A percentile compares a stretch with the other conserved stretches of the same genome.
phyloP scores from a whole-genome alignment of 441 rosid species.

The Isatis lusitanica region DNA sequence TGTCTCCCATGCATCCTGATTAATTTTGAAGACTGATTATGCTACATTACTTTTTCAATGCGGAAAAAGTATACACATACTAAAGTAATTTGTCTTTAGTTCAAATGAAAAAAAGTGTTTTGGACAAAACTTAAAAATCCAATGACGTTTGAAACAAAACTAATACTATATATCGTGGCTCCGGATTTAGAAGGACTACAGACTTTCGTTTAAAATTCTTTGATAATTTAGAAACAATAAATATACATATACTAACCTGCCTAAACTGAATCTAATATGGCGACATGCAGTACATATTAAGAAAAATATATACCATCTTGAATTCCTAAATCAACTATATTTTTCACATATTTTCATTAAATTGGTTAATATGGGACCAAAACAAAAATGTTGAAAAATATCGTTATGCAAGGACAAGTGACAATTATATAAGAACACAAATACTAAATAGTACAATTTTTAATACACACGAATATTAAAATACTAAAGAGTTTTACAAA shows the following conservation, averaged over 20 bases:
- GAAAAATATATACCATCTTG: not conserved
- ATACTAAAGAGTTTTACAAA: not conserved
- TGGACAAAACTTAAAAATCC: no score
- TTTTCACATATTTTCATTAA: not conserved
- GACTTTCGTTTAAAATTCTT: no score
- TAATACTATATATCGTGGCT: no score
- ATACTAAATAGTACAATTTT: not conserved
- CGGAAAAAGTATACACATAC: no score
- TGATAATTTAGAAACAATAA: no score
- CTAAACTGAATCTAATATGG: not conserved
- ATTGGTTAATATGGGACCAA: not conserved
- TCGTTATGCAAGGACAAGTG: conserved; percentile 10
- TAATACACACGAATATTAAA: not conserved
- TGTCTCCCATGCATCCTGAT: not conserved
- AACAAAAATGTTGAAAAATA: not conserved
- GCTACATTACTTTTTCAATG: not conserved
- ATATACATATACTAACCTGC: not conserved
- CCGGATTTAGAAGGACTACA: no score
- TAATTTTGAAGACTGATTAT: not conserved
- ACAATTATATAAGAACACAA: not conserved
- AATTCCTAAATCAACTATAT: not conserved
- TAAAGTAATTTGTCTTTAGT: not conserved
- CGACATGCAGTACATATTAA: no score
- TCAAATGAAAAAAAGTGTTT: no score
- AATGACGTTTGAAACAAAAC: no score